Conservation (phyloP, 176 grass and related monocot genomes). For the Zizania latifolia region DNA sequence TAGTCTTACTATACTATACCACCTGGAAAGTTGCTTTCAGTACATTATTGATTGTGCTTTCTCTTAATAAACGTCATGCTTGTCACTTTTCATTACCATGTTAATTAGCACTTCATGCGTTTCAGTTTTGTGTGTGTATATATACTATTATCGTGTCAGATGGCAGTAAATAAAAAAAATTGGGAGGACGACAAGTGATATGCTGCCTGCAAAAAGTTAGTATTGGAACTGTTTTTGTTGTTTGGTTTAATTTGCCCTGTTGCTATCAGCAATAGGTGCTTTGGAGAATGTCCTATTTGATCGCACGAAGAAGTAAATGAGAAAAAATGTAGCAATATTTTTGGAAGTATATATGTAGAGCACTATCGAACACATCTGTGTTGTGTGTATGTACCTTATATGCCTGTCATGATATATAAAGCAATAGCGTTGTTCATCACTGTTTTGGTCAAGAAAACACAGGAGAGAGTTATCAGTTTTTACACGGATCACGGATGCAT, state of each 20-base stretch:
- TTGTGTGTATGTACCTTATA: too few species aligned
- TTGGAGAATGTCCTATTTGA: constrained; percentile 6
- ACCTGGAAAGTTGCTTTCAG: neutral
- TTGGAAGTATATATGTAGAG: constrained; percentile 21
- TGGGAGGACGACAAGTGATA: neutral
- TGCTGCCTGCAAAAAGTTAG: neutral
- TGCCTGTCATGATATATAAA: neutral
- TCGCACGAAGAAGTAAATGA: neutral
- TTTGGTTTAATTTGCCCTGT: neutral
- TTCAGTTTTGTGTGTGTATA: neutral
- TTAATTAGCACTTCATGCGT: neutral
- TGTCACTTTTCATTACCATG: neutral
- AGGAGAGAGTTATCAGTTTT: too few species aligned
- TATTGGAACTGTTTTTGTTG: constrained; percentile 17
- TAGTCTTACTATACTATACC: neutral
- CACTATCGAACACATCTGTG: neutral
- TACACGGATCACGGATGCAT: too few species aligned
- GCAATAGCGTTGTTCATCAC: neutral
- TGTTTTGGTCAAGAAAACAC: neutral
- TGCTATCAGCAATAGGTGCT: neutral
- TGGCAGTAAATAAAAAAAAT: neutral
- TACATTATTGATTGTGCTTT: neutral
- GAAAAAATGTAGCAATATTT: neutral
- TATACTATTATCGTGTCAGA: neutral
- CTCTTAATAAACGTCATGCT: neutral